Base-by-base conservation (phyloP, 2,329 filamentous ascomycete species). In the Aspergillus puulaauensis region DNA sequence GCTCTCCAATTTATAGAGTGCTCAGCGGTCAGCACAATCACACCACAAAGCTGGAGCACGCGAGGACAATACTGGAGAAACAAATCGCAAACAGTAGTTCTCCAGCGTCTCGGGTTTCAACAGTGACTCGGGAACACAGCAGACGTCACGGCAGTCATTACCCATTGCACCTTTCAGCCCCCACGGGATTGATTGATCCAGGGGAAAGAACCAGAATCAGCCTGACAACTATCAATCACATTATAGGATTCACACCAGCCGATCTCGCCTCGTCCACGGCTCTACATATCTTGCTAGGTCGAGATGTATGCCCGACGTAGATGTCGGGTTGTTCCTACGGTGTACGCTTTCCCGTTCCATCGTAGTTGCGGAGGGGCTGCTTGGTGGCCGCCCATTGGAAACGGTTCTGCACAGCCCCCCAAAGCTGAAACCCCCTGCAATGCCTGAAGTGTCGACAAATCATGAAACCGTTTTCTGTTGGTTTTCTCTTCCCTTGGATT, bases 351-450 rank as follows among this genome's bases (percentile, higher is more conserved):
- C 27, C 9, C 9, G 27, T 31, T 11, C 27, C 27, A 31, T 31
- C 27, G 9, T 31, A 11, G 27, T 31, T 31, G 27, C 9, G 27
- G 27, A 31, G 27, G 27, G 27, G 27, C 27, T 31, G 27, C 27
- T 31, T 31, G 9, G 27, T 31, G 9, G 27, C 9, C 27, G 27
- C 27, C 9, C 27, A 31, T 31, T 31, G 27, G 33, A 37, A 37
- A 37, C 59, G 39, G 40, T 52, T 61, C 54, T 66, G 66, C 68
- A 70, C 68, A 70, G 68, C 68, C 68, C 68, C 57, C 35, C 27
- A 31, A 59, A 66, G 66, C 66, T 67, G 63, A 64, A 61, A 57
- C 61, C 14, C 9, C 21, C 23, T 57, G 17, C 39, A 39, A 37
- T n/a, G 35, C 12, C 35, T n/a, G 12, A 37, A 37, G 14, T n/a